Evolutionary conservation across 2,329 filamentous ascomycete species (phyloP).

Genomic region (Aspergillus jensenii): DNA sequence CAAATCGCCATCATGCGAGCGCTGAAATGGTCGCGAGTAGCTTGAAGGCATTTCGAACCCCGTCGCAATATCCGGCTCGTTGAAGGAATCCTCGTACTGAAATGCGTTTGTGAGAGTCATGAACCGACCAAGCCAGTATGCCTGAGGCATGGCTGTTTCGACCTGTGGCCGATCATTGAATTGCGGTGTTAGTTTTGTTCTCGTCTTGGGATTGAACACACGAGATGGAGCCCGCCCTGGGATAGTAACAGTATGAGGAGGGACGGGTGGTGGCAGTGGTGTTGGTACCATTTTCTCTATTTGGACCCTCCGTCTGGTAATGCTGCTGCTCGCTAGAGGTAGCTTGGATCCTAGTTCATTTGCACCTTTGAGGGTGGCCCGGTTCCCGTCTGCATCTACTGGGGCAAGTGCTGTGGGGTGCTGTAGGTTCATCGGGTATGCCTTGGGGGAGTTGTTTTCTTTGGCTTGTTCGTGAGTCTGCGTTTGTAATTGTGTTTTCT

Average conservation of each 20-base stretch:
- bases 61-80: conserved; percentile 27
- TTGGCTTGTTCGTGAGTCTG: neutral
- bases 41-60: conserved; percentile 26
- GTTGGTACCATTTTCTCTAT: conserved; percentile 17
- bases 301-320: conserved; percentile 7
- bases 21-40: conserved; percentile 17
- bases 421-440: neutral
- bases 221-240: neutral
- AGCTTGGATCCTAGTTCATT: neutral
- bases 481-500: neutral
- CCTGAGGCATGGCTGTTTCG: conserved; percentile 21
- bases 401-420: neutral
- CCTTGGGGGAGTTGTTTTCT: neutral
- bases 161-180: conserved; percentile 19
- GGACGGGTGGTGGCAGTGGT: neutral
- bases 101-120: conserved; percentile 30
- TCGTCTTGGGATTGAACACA: neutral
- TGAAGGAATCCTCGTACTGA: conserved; percentile 34
- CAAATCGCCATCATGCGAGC: conserved; percentile 12
- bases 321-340: conserved; percentile 4
- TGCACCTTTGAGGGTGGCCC: neutral
- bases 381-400: neutral
- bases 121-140: conserved; percentile 36
- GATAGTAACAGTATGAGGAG: neutral
- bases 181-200: conserved; percentile 9